phyloP scores from a whole-genome alignment of 2,329 filamentous ascomycete species.

The Colletotrichum chlorophyti region DNA sequence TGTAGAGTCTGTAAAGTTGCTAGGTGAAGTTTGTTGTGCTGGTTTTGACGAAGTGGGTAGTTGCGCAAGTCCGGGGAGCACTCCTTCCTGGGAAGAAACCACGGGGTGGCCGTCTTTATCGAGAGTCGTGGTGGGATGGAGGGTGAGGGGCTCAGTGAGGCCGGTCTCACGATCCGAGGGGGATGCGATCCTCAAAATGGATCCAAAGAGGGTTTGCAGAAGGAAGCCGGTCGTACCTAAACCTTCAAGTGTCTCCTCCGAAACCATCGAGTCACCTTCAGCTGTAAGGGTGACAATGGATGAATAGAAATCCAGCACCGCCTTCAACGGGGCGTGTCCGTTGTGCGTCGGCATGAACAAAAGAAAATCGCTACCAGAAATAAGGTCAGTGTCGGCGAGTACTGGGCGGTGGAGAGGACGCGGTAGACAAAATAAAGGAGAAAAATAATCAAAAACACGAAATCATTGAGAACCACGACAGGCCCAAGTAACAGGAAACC shows the following conservation, averaged over 20 bases:
- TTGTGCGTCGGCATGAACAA: constrained; percentile 79
- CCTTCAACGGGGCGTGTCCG: constrained; percentile 74
- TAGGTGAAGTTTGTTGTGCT: constrained; percentile 11
- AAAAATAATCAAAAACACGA: not conserved
- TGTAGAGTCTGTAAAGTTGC: constrained; percentile 11
- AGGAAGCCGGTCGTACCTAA: constrained; percentile 86
- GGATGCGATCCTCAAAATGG: constrained; percentile 72
- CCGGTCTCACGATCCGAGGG: constrained; percentile 43
- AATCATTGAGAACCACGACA: not conserved
- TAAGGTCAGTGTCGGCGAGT: constrained; percentile 14
- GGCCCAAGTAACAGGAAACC: too few species aligned
- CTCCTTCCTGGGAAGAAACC: constrained; percentile 20
- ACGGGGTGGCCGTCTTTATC: constrained; percentile 4
- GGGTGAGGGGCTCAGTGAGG: constrained; percentile 26
- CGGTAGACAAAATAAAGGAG: not conserved
- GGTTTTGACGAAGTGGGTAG: constrained; percentile 22
- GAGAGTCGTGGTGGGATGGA: too few species aligned
- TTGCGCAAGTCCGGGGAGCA: constrained; percentile 13
- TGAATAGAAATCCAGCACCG: constrained; percentile 90
- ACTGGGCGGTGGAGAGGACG: too few species aligned
- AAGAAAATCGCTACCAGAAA: constrained; percentile 76
- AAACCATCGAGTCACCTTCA: constrained; percentile 92
- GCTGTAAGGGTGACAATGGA: constrained; percentile 87
- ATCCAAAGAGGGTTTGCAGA: constrained; percentile 77
- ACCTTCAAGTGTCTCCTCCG: constrained; percentile 89